Percentiles rank a stretch among this genome's conserved stretches.
These are phyloP conservation scores for Pezicula carpinea DNA, from an alignment of 2,329 filamentous ascomycete species.

Conservation along the genomic window DNA sequence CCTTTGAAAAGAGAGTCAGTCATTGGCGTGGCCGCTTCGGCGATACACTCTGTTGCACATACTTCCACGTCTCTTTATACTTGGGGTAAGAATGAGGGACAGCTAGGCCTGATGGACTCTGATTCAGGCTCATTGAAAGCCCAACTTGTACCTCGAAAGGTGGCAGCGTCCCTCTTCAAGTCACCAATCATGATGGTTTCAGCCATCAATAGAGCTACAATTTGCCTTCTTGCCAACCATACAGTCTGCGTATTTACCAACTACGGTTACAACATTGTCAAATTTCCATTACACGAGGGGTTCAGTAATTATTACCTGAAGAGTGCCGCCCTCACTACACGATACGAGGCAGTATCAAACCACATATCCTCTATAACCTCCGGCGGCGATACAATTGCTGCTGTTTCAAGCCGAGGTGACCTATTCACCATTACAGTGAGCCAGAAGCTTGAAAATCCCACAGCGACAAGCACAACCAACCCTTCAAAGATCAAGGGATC, in stretches of 20 bases:
- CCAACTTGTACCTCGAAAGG: conserved; percentile 78
- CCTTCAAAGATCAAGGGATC: conserved; percentile 84
- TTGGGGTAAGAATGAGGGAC: conserved; percentile 93
- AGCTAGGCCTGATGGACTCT: conserved; percentile 89
- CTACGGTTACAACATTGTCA: conserved; percentile 89
- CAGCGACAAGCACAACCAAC: conserved; percentile 78
- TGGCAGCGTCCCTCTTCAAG: conserved; percentile 78
- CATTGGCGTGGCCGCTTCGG: conserved; percentile 79
- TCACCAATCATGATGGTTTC: conserved; percentile 71
- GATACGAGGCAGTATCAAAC: conserved; percentile 60
- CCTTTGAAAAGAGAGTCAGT: conserved; percentile 82
- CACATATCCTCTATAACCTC: conserved; percentile 73
- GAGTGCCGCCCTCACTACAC: conserved; percentile 58
- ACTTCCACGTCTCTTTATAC: conserved; percentile 79
- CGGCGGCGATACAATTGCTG: conserved; percentile 88
- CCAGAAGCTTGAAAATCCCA: conserved; percentile 58
- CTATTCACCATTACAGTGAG: conserved; percentile 81
- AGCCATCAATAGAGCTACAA: conserved; percentile 86
- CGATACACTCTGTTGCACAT: conserved; percentile 86
- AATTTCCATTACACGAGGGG: conserved; percentile 69
- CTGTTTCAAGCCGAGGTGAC: conserved; percentile 78
- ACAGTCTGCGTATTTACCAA: conserved; percentile 94
- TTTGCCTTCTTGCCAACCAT: conserved; percentile 77
- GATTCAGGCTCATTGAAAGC: conserved; percentile 85
- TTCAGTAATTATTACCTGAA: conserved; percentile 67